Evolutionary conservation across 345 rosid genomes (phyloP), one percentile per base, ranked within the genome.

Genomic region (Arabis hirsuta): DNA sequence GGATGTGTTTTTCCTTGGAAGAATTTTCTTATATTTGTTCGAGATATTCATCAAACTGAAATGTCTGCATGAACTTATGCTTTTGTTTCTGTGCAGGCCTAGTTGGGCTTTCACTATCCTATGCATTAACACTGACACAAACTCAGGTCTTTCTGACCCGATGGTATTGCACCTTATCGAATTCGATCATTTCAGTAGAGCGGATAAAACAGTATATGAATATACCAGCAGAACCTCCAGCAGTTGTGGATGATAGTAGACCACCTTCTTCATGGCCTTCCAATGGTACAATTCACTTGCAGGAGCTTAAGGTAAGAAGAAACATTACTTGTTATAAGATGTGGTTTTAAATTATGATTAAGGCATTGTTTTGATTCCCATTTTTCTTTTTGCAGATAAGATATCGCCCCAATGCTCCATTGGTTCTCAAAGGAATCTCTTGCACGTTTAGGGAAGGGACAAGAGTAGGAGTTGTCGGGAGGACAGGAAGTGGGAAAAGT

Each of bases 401-500:
- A 52, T 88, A 91, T 65, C 90, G 92, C 4, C 86, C 88, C 0
- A 91, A 87, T 58, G 79, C 91, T 41, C 88, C 92, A 0, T 70
- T 85, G 0, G 92, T 90, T 62, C 80, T 88, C 11, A 90, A 90
- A 66, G 97, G 97, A 45, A 88, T 90, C 71, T 79, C 83, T 27
- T 87, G 97, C 78, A 85, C 92, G 16, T 86, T 90, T 74, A 71
- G 74, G 50, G 92, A 82, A 87, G 89, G 90, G 74, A 84, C 80
- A 14, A 85, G 89, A 77, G 87, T 88, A 0, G 96, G 98, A 55
- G 89, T 93, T 41, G 98, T 93, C 10, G 98, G 97, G 55, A 82
- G 98, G 56, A 90, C 98, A 0, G 96, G 97, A 79, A 93, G 98
- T 22, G 98, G 97, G 13, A 93, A 93, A 82, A 85, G 94, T 5